Evolutionary conservation across 345 rosid species (phyloP).

Genomic region (Pseudoturritis turrita): DNA sequence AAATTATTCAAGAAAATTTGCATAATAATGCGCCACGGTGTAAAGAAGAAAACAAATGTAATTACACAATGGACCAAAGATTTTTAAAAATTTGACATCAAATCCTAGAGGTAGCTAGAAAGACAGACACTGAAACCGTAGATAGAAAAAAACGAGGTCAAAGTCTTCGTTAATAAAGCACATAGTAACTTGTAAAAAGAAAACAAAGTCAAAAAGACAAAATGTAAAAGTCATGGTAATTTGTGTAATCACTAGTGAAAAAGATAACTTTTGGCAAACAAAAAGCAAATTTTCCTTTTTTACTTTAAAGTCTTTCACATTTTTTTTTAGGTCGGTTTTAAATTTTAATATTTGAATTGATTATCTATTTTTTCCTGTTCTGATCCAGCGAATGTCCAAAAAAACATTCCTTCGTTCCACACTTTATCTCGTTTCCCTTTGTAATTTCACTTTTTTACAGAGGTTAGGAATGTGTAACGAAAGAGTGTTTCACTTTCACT

Average conservation of each 20-base stretch:
- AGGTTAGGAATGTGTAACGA: neutral
- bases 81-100: slow-evolving; percentile 14
- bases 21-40: neutral
- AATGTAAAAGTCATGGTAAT: slow-evolving; percentile 11
- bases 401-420: slow-evolving; percentile 27
- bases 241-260: slow-evolving; percentile 26
- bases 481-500: neutral
- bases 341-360: neutral
- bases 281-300: neutral
- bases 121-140: slow-evolving; percentile 23
- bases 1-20: too few relatives aligned
- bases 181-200: slow-evolving; percentile 7
- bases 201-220: slow-evolving; percentile 12
- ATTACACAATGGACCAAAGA: neutral
- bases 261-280: slow-evolving; percentile 22
- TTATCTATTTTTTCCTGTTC: neutral
- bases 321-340: neutral
- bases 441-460: neutral
- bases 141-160: slow-evolving; percentile 7
- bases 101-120: slow-evolving; percentile 16
- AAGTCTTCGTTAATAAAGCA: slow-evolving; percentile 26
- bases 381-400: slow-evolving; percentile 13
- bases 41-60: neutral
- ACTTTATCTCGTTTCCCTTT: neutral
- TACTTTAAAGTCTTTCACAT: neutral